Conservation (phyloP, 257 asterid species). For the Solanum appendiculatum region DNA sequence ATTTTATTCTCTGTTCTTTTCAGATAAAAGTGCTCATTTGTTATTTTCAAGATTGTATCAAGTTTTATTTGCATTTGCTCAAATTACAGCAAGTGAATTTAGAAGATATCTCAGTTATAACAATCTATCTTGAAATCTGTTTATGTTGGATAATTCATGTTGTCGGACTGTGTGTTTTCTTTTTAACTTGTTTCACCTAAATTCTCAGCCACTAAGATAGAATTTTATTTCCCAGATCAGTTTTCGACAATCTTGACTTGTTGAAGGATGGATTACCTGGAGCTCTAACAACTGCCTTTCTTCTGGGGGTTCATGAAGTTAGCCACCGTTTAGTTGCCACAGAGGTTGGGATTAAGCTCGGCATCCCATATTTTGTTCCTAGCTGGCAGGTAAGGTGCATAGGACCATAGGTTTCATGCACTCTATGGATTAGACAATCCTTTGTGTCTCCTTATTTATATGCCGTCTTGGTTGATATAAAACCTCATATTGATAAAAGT, state of each 20-base stretch:
- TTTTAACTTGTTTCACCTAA: background rate
- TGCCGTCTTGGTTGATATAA: background rate
- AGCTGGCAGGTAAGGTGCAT: slow-evolving; percentile 81
- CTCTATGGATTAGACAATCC: background rate
- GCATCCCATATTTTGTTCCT: slow-evolving; percentile 90
- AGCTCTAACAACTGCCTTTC: slow-evolving; percentile 78
- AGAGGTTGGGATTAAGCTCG: slow-evolving; percentile 67
- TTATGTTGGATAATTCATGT: background rate
- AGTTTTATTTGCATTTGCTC: background rate
- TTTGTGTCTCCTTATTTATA: background rate
- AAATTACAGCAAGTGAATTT: background rate
- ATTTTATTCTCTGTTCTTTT: background rate
- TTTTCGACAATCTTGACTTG: slow-evolving; percentile 57
- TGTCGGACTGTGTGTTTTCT: background rate
- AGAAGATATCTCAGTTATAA: background rate
- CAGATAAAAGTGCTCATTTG: background rate
- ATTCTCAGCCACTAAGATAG: background rate
- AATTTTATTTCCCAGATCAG: slow-evolving; percentile 44
- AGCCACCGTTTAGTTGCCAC: slow-evolving; percentile 68
- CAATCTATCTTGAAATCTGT: background rate
- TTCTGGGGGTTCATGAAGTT: slow-evolving; percentile 75
- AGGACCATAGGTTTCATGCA: background rate
- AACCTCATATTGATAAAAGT: background rate
- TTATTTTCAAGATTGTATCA: background rate
- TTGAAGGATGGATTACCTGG: slow-evolving; percentile 85